Base-by-base conservation (phyloP, 2,329 filamentous ascomycete genomes). In the Arthrinium phaeospermum region DNA sequence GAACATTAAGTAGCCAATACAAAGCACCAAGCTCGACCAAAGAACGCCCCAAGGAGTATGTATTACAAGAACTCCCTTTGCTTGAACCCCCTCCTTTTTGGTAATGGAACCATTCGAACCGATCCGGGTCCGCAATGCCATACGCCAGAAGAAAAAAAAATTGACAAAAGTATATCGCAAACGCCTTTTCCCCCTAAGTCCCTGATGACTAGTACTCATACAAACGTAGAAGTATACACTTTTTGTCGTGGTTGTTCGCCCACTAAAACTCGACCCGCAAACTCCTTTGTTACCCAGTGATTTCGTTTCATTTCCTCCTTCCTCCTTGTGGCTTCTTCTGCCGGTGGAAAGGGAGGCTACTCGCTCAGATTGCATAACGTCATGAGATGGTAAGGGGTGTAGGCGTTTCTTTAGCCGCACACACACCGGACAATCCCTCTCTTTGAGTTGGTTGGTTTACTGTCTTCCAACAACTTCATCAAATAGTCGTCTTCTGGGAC, bases 181-280 rank as follows among this genome's bases (percentile, higher is more conserved):
- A 71, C 70, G 47, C 70, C 67, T n/a, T n/a, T 37, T 71, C 53
- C 19, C 45, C 44, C 16, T 61, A 68, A 51, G 44, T 57, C 41
- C 46, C 30, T 67, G 61, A 49, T 45, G 27, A 16, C 45, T 44
- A 41, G 68, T 68, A 44, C 70, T 67, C n/a, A 27, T 69, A 30
- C 37, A 41, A 41, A 41, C 37, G 37, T 41, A 41, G 37, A 41
- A 41, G 37, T 41, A 41, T 41, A 41, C 61, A 61, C 51, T 53
- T 44, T 61, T 13, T 34, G 12, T 24, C 12, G 49, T 45, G 22
- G 47, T 27, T 44, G 19, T 64, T 45, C 19, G 44, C n/a, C 57
- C 22, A 49, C n/a, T n/a, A 49, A 70, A 70, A 24, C 7, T 24
- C 47, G 12, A 51, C 49, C 27, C n/a, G 12, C 49, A 51, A 27